Base-by-base conservation (phyloP, 1,284 basidiomycete species). In the Hemileia vastatrix region DNA sequence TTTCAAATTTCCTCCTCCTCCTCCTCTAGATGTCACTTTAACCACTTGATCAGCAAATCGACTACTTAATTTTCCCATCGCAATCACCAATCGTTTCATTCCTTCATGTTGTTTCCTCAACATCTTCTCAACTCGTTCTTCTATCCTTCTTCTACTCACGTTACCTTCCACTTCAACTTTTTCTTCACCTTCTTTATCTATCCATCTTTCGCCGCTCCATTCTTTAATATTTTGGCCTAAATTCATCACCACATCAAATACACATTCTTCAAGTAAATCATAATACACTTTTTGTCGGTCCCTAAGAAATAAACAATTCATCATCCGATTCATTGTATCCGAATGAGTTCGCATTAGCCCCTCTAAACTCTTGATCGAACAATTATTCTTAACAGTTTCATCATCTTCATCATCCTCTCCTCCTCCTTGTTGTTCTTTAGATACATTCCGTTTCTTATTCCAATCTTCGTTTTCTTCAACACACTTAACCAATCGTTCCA, bases 221-320 rank as follows among this genome's bases (percentile, higher is more conserved):
- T n/a, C n/a, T n/a, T n/a, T n/a, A n/a, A n/a, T n/a, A 40, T 55
- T 5, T 6, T 55, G 32, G 1, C 45, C 45, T 33, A 62, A 33
- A 18, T 54, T 27, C 19, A 62, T 47, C n/a, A 62, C 54, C 23
- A 52, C 45, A 6, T 62, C 27, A 47, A 62, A 62, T 23, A 62
- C 40, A 6, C 52, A 32, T 27, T 33, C 24, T 6, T 53, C 51
- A 15, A 62, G 31, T 5, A 54, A 21, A 15, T 21, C 54, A 3
- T 21, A 32, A 50, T 47, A 62, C 3, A 32, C 13, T 43, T 40
- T 19, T 24, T 62, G 59, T 54, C 52, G 52, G n/a, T 53, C 19
- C 11, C 59, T n/a, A 6, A 62, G 32, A 13, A 62, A 62, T 2
- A 62, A 32, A 11, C 44, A 31, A 33, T 48, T 62, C 52, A 48